Evolutionary conservation across 2,329 filamentous ascomycete genomes (phyloP).

Genomic region (Mycosphaerelloides madeirae): DNA sequence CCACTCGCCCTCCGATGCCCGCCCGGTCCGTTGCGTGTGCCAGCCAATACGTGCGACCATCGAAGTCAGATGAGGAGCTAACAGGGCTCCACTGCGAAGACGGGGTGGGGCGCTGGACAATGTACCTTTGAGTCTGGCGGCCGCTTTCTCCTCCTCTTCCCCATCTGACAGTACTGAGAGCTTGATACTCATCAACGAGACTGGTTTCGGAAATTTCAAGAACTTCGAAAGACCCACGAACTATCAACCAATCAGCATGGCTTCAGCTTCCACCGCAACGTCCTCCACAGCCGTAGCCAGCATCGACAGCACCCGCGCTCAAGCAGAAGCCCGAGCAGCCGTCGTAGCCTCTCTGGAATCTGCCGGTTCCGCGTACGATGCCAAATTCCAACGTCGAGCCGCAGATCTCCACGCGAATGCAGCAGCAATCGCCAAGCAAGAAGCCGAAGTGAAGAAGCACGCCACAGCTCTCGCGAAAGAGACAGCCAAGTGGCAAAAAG

Average conservation of each 20-base stretch:
- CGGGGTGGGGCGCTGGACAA: conserved; percentile 5
- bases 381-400: conserved; percentile 63
- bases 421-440: conserved; percentile 61
- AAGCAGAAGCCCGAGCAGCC: conserved; percentile 48
- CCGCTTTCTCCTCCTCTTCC: background rate
- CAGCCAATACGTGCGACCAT: conserved; percentile 8
- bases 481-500: conserved; percentile 59
- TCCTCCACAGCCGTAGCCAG: conserved; percentile 16
- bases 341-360: conserved; percentile 47
- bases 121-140: conserved; percentile 1
- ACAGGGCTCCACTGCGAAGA: conserved; percentile 8
- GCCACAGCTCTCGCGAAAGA: conserved; percentile 56
- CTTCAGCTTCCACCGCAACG: conserved; percentile 12
- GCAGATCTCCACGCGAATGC: conserved; percentile 65
- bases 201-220: too few relatives aligned
- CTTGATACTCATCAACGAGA: too few relatives aligned
- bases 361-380: conserved; percentile 65
- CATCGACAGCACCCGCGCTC: conserved; percentile 28
- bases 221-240: background rate
- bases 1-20: conserved; percentile 8
- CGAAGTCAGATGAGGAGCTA: conserved; percentile 15
- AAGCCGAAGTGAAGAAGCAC: conserved; percentile 42
- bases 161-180: too few relatives aligned
- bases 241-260: background rate
- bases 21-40: conserved; percentile 9